Conservation (phyloP, 78 protist genomes). For the Dictyostelium firmibasis region DNA sequence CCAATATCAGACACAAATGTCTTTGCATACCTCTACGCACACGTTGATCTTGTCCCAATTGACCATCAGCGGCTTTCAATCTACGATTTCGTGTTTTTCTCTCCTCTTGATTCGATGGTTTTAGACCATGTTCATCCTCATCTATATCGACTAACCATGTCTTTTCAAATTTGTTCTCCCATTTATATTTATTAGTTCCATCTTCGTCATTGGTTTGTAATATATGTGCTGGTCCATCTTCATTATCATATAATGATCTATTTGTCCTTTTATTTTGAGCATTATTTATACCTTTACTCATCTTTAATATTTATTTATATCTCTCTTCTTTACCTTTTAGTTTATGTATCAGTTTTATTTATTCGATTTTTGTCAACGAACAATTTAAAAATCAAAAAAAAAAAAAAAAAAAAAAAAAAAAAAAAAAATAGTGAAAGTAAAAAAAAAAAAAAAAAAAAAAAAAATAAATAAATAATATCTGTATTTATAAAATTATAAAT, state of each 20-base stretch:
- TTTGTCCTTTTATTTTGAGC: slow-evolving; percentile 4
- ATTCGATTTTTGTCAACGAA: background rate
- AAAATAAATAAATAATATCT: too few relatives aligned
- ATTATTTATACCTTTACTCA: background rate
- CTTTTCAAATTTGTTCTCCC: slow-evolving; percentile 58
- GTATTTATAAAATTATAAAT: too few relatives aligned
- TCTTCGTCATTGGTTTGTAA: slow-evolving; percentile 36
- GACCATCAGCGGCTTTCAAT: background rate
- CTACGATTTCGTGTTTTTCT: slow-evolving; percentile 19
- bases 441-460: background rate
- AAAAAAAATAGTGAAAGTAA: too few relatives aligned
- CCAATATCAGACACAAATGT: slow-evolving; percentile 80
- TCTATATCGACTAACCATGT: slow-evolving; percentile 66
- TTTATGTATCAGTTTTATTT: too few relatives aligned
- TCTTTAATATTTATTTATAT: background rate
- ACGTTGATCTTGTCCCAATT: background rate
- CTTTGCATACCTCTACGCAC: slow-evolving; percentile 90
- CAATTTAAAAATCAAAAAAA: background rate
- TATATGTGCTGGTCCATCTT: slow-evolving; percentile 51
- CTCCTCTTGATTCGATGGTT: slow-evolving; percentile 23
- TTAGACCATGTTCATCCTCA: slow-evolving; percentile 69
- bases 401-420: background rate
- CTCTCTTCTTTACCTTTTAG: background rate
- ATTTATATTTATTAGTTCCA: slow-evolving; percentile 54
- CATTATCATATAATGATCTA: slow-evolving; percentile 32